Percentiles rank a stretch among this genome's conserved stretches.
These are phyloP conservation scores for Tremella yokohamensis DNA, from an alignment of 768 basidiomycete species.

Conservation along the genomic window DNA sequence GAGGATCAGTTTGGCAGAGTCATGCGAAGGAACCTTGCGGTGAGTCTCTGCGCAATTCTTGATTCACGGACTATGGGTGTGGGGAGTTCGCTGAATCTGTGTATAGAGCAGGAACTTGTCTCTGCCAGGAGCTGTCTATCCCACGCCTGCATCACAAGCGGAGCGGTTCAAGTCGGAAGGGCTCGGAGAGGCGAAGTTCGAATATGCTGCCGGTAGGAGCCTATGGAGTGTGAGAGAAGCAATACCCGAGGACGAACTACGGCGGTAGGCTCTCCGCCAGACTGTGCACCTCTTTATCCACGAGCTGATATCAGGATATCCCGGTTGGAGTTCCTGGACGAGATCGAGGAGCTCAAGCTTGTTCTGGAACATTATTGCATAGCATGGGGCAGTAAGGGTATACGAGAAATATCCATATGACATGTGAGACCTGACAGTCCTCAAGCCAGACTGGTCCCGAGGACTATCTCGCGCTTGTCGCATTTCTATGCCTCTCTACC, in stretches of 20 bases:
- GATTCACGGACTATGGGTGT: background rate
- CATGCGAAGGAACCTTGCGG: constrained; percentile 83
- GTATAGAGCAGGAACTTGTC: constrained; percentile 65
- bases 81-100: background rate
- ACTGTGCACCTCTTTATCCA: background rate
- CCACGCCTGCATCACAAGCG: constrained; percentile 59
- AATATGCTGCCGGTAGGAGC: constrained; percentile 59
- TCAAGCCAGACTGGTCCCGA: no score
- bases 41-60: constrained; percentile 43
- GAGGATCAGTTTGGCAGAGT: constrained; percentile 85
- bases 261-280: constrained; percentile 30
- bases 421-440: no score
- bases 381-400: constrained; percentile 61
- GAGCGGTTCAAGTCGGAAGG: constrained; percentile 57
- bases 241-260: constrained; percentile 41
- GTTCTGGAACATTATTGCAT: constrained; percentile 86
- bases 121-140: constrained; percentile 68
- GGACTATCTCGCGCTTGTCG: no score
- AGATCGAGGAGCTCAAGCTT: constrained; percentile 88
- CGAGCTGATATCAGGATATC: constrained; percentile 60
- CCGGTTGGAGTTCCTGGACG: constrained; percentile 80
- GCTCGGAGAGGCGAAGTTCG: constrained; percentile 55
- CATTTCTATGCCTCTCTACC: no score
- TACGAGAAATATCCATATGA: no score
- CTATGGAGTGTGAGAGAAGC: constrained; percentile 62